Percentiles rank a stretch among this genome's conserved stretches.
phyloP scores from a whole-genome alignment of 2,329 filamentous ascomycete species.

The Sporothrix brasiliensis region DNA sequence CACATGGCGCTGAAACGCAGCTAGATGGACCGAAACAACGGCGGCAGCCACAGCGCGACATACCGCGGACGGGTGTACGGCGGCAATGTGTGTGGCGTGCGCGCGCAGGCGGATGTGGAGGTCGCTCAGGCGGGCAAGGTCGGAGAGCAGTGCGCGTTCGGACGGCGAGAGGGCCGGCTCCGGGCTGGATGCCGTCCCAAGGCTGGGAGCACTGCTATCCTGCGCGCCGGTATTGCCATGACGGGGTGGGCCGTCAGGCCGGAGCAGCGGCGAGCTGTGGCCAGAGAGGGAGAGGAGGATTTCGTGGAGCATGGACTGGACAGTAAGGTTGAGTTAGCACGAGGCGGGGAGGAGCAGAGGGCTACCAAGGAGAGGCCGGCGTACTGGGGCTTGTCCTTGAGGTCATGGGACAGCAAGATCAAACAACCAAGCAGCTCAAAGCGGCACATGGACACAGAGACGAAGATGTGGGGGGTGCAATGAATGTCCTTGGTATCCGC shows the following conservation, averaged over 20 bases:
- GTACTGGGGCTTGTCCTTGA: constrained; percentile 26
- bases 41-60: constrained; percentile 85
- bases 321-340: not conserved
- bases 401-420: constrained; percentile 35
- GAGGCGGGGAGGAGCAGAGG: not conserved
- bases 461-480: not conserved
- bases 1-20: constrained; percentile 79
- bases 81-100: constrained; percentile 67
- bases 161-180: constrained; percentile 67
- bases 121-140: constrained; percentile 74
- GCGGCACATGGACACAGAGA: constrained; percentile 33
- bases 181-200: constrained; percentile 36
- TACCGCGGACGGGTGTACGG: constrained; percentile 75
- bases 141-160: constrained; percentile 78
- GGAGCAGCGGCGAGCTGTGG: constrained; percentile 86
- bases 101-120: constrained; percentile 73
- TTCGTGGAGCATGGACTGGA: constrained; percentile 83
- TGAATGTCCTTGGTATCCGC: constrained; percentile 11
- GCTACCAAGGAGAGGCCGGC: not conserved
- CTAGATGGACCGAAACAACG: constrained; percentile 73
- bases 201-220: constrained; percentile 5
- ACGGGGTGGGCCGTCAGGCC: constrained; percentile 52
- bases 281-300: constrained; percentile 95
- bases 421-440: constrained; percentile 36
- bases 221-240: constrained; percentile 35